A percentile compares a stretch with the other conserved stretches of the same genome.
These are phyloP conservation scores for Lachancea lanzarotensis DNA, from an alignment of 805 yeast species.

Conservation along the genomic window DNA sequence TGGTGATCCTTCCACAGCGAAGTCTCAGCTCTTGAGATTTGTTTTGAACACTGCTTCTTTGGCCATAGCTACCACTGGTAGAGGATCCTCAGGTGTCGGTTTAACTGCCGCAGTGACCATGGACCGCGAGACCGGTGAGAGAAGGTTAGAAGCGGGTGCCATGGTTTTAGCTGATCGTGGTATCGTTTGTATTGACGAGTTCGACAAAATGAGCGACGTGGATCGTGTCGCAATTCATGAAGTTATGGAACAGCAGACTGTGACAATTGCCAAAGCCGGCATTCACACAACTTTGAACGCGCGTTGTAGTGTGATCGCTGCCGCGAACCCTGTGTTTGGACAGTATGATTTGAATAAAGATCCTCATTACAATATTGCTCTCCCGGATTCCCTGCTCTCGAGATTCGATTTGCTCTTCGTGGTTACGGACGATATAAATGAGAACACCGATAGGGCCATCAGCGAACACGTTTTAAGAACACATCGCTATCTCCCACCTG, in stretches of 20 bases:
- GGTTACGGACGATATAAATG: conserved; percentile 91
- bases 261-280: conserved; percentile 96
- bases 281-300: conserved; percentile 95
- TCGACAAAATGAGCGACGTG: conserved; percentile 94
- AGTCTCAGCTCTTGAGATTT: conserved; percentile 89
- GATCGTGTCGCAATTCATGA: conserved; percentile 98
- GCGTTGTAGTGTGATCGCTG: conserved; percentile 93
- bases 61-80: conserved; percentile 97
- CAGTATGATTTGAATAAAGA: conserved; percentile 94
- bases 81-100: conserved; percentile 99
- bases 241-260: conserved; percentile 99
- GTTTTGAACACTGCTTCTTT: conserved; percentile 91
- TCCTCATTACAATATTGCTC: conserved; percentile 92
- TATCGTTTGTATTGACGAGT: conserved; percentile 96
- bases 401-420: conserved; percentile 95
- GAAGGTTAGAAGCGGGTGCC: conserved; percentile 97
- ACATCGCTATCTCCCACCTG: conserved; percentile 85
- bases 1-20: conserved; percentile 98
- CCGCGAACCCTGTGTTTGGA: conserved; percentile 96
- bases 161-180: conserved; percentile 98
- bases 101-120: conserved; percentile 96
- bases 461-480: conserved; percentile 93
- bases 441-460: conserved; percentile 73
- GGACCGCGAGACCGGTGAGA: conserved; percentile 94
- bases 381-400: conserved; percentile 92